Evolutionary conservation across 495 filamentous ascomycete genomes (phyloP), one percentile per base, ranked within the genome.

Genomic region (Penicillium waksmanii): DNA sequence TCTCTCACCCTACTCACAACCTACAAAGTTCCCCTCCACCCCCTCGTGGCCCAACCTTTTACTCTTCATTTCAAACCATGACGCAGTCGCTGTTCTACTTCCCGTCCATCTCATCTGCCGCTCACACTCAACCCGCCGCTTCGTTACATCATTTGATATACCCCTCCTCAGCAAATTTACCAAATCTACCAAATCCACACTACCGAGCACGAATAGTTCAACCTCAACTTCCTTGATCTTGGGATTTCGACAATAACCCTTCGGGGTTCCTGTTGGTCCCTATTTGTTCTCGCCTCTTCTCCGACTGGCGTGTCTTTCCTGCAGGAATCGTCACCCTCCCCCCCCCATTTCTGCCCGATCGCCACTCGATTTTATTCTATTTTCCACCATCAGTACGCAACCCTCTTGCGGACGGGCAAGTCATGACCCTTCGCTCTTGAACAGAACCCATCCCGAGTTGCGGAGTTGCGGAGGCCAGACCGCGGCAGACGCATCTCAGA

Each of bases 51-150:
- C 55, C 34, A 23, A 36, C 27, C 27, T 34, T 18, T 35, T 62
- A 57, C 38, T 53, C 25, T 42, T 53, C 40, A 21, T 46, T 50
- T 61, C 73, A 65, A 80, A 80, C 63, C 67, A 80, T 80, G 77
- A 80, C 75, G 76, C 71, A 74, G 68, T 72, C 66, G 66, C 66
- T 68, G 55, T 67, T 46, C 23, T 48, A 25, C 21, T 48, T 38
- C 11, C 11, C 8, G 9, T 27, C 68, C 55, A 66, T 60, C 57
- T 69, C 65, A 58, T 57, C 62, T 64, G 68, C 58, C 46, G 23
- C 46, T 44, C 42, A 18, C 42, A 44, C 42, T 44, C 42, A 44
- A n/a, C 46, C 46, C 46, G 21, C 23, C 65, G 21, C 23, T 63
- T 58, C 66, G 61, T 69, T 73, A 55, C 65, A 70, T 68, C 67